Percentiles rank a stretch among this genome's conserved stretches.
Evolutionary conservation across 1,139 yeast species (phyloP).

Genomic region (Dujonia santamariae): DNA sequence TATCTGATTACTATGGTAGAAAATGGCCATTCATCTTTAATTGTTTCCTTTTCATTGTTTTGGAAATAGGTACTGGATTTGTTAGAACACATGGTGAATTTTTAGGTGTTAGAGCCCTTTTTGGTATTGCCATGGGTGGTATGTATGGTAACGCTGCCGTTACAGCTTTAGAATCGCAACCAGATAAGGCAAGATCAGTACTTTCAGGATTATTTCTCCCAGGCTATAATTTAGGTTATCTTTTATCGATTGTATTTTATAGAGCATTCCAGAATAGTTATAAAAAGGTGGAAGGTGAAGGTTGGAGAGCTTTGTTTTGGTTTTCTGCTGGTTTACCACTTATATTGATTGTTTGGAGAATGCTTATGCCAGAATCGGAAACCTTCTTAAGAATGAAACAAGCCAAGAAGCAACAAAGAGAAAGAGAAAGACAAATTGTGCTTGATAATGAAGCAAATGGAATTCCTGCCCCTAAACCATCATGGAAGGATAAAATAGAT

Average conservation of each 20-base stretch:
- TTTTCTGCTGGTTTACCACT: constrained; percentile 72
- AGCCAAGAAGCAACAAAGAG: constrained; percentile 12
- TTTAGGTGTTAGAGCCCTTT: constrained; percentile 64
- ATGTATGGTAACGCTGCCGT: constrained; percentile 67
- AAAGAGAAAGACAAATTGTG: constrained; percentile 15
- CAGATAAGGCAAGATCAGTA: constrained; percentile 56
- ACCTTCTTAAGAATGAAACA: constrained; percentile 32
- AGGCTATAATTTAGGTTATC: constrained; percentile 70
- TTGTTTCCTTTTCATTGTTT: constrained; percentile 48
- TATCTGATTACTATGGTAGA: constrained; percentile 69
- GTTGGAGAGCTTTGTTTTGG: constrained; percentile 82
- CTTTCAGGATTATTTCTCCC: constrained; percentile 67
- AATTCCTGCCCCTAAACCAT: constrained; percentile 2
- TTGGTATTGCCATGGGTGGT: constrained; percentile 71
- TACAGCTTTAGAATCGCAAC: constrained; percentile 66
- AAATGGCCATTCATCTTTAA: constrained; percentile 65
- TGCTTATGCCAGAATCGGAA: constrained; percentile 57
- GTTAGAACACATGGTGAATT: constrained; percentile 62
- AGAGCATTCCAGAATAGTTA: constrained; percentile 54
- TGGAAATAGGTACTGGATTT: constrained; percentile 75
- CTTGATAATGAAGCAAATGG: constrained; percentile 16
- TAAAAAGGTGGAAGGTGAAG: constrained; percentile 43
- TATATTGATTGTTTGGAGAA: constrained; percentile 53
- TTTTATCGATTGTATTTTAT: constrained; percentile 60
- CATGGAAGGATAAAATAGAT: constrained; percentile 11